Percentiles rank a stretch among this genome's conserved stretches.
phyloP scores from a whole-genome alignment of 345 rosid genomes.

The Clarkia xantiana region DNA sequence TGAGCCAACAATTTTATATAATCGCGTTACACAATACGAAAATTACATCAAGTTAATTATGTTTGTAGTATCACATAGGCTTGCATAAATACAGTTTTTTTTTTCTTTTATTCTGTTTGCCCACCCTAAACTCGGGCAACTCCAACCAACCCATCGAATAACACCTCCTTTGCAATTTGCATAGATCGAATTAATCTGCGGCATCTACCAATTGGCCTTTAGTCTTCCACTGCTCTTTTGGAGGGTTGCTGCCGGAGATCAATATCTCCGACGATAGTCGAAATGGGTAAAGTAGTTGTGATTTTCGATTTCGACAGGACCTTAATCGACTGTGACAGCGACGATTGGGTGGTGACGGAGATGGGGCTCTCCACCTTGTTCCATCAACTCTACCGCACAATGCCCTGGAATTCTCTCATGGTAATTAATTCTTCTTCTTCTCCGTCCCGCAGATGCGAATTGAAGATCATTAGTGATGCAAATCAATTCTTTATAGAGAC shows the following conservation, averaged over 20 bases:
- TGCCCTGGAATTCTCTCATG: constrained; percentile 86
- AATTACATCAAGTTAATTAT: too few species aligned
- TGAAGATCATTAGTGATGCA: constrained; percentile 74
- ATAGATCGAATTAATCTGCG: too few species aligned
- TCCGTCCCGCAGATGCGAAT: constrained; percentile 41
- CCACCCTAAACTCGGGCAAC: too few species aligned
- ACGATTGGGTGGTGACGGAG: constrained; percentile 59
- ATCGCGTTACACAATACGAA: too few species aligned
- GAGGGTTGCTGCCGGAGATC: not conserved
- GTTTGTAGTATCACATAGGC: too few species aligned
- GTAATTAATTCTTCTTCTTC: constrained; percentile 12
- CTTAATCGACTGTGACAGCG: constrained; percentile 74
- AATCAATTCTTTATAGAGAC: constrained; percentile 65
- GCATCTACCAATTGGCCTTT: too few species aligned
- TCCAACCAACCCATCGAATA: too few species aligned
- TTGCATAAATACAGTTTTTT: too few species aligned
- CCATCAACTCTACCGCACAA: constrained; percentile 39
- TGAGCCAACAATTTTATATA: too few species aligned
- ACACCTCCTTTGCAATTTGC: too few species aligned
- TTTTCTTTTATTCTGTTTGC: too few species aligned
- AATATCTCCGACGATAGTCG: not conserved
- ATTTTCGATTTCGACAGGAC: constrained; percentile 83
- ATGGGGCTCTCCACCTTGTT: constrained; percentile 68
- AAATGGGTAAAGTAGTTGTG: constrained; percentile 18
- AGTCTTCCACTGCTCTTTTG: too few species aligned